These are phyloP conservation scores for Sarocladium oryzae DNA, from an alignment of 2,329 filamentous ascomycete species.

Conservation along the genomic window DNA sequence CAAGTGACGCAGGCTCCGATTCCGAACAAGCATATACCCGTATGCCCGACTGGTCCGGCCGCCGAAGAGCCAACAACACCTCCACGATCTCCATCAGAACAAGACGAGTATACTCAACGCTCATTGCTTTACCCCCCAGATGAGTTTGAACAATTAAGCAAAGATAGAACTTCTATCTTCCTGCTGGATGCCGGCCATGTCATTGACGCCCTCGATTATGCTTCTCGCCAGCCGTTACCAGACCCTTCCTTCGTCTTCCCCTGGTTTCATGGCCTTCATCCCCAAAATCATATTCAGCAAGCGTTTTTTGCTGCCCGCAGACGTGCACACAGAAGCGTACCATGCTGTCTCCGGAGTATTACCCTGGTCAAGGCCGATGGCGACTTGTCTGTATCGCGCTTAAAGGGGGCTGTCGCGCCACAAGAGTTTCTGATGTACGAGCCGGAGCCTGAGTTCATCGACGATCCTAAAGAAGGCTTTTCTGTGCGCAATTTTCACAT, in stretches of 20 bases:
- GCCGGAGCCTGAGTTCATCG: slow-evolving; percentile 58
- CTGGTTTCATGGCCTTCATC: slow-evolving; percentile 91
- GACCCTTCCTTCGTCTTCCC: slow-evolving; percentile 85
- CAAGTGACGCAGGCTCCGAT: slow-evolving; percentile 38
- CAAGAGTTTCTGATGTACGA: slow-evolving; percentile 65
- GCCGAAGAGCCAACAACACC: slow-evolving; percentile 50
- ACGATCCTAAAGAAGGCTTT: slow-evolving; percentile 86
- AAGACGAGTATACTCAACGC: slow-evolving; percentile 46
- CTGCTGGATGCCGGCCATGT: slow-evolving; percentile 64
- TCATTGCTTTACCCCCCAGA: slow-evolving; percentile 73
- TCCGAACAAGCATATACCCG: slow-evolving; percentile 86
- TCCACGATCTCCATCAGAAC: slow-evolving; percentile 57
- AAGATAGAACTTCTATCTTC: slow-evolving; percentile 46
- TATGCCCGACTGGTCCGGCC: slow-evolving; percentile 74
- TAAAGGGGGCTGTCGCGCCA: slow-evolving; percentile 82
- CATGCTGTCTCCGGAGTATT: slow-evolving; percentile 68
- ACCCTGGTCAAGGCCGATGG: slow-evolving; percentile 86
- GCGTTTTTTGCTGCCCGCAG: slow-evolving; percentile 80
- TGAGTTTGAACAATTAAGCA: slow-evolving; percentile 46
- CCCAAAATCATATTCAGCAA: slow-evolving; percentile 80
- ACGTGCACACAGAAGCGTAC: slow-evolving; percentile 62
- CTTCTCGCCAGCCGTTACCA: slow-evolving; percentile 73
- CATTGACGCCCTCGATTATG: slow-evolving; percentile 66
- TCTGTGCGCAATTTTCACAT: slow-evolving; percentile 97
- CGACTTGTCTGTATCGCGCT: slow-evolving; percentile 62